Evolutionary conservation across 2,329 filamentous ascomycete species (phyloP).

Genomic region (Diaporthe sp.): DNA sequence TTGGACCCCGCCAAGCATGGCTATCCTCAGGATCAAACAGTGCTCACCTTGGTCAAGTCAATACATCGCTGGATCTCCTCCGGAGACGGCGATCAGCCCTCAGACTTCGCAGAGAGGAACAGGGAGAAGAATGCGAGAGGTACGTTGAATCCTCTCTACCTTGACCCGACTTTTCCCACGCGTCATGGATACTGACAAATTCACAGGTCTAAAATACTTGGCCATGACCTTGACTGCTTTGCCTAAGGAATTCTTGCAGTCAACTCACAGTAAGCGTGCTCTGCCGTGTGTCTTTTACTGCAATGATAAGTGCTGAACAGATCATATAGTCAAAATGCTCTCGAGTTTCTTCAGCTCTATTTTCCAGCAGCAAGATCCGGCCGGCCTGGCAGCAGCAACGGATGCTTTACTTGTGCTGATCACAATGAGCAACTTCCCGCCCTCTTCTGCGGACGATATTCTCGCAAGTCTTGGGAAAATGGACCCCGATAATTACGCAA

Average conservation of each 20-base stretch:
- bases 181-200: conserved; percentile 34
- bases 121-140: conserved; percentile 31
- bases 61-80: conserved; percentile 34
- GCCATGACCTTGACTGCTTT: conserved; percentile 67
- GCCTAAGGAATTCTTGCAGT: conserved; percentile 59
- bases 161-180: background rate
- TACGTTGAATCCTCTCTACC: background rate
- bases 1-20: conserved; percentile 26
- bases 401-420: conserved; percentile 37
- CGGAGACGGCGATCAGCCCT: conserved; percentile 13
- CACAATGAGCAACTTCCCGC: conserved; percentile 34
- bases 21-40: conserved; percentile 19
- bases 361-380: conserved; percentile 37
- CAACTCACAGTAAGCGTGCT: conserved; percentile 61
- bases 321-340: conserved; percentile 31
- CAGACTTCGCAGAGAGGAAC: conserved; percentile 30
- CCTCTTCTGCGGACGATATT: conserved; percentile 34
- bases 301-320: background rate
- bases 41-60: conserved; percentile 35
- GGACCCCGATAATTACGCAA: conserved; percentile 33
- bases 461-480: conserved; percentile 32
- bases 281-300: background rate
- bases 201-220: conserved; percentile 68
- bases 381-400: conserved; percentile 36
- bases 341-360: conserved; percentile 37